Conservation (phyloP, 495 filamentous ascomycete genomes). For the Haplographium delicatum region DNA sequence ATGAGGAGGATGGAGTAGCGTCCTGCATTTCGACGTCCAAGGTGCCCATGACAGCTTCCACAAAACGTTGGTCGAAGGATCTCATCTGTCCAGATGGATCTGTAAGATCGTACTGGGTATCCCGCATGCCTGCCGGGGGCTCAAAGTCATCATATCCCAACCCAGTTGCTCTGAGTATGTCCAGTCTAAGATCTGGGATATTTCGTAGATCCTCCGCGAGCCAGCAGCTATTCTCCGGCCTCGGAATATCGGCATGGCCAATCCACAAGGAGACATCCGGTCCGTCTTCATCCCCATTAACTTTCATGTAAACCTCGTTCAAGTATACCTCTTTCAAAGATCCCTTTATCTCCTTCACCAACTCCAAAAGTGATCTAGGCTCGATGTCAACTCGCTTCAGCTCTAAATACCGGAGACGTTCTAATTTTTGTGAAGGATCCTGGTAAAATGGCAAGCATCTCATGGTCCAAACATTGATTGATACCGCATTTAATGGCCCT, state of each 20-base stretch:
- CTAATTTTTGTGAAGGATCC: neutral
- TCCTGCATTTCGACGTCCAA: neutral
- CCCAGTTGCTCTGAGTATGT: slow-evolving; percentile 22
- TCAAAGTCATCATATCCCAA: slow-evolving; percentile 25
- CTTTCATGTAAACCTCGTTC: slow-evolving; percentile 24
- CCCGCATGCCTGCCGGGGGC: neutral
- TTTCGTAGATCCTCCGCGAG: slow-evolving; percentile 18
- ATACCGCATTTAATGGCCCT: neutral
- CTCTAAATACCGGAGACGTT: slow-evolving; percentile 23
- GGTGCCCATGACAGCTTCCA: slow-evolving; percentile 19
- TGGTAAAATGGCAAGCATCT: slow-evolving; percentile 13
- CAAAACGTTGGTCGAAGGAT: slow-evolving; percentile 25
- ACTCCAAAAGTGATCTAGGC: slow-evolving; percentile 7
- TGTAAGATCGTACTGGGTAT: slow-evolving; percentile 20
- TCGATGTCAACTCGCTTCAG: slow-evolving; percentile 23
- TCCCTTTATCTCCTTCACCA: slow-evolving; percentile 12
- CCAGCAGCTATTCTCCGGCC: slow-evolving; percentile 12
- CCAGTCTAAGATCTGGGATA: slow-evolving; percentile 14
- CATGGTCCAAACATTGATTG: slow-evolving; percentile 14
- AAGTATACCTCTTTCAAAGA: slow-evolving; percentile 25
- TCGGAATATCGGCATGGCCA: slow-evolving; percentile 6
- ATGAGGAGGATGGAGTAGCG: neutral
- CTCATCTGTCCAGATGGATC: slow-evolving; percentile 13
- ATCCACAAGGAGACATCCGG: slow-evolving; percentile 18
- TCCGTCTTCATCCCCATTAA: neutral